These are phyloP conservation scores for Endogone sp. DNA, from an alignment of 192 early-diverging fungal species.

Conservation along the genomic window DNA sequence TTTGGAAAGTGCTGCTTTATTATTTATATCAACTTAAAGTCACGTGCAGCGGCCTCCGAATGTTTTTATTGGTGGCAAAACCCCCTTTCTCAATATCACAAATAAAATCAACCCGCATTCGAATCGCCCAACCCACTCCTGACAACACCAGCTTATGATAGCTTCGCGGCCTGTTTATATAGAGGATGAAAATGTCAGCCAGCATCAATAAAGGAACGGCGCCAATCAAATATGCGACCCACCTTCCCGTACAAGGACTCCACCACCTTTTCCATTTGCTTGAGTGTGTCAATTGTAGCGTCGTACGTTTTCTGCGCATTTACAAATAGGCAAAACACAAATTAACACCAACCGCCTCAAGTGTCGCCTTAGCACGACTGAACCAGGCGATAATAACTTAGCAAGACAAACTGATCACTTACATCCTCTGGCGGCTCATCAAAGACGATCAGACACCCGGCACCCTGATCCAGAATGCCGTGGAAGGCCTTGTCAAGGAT, in stretches of 20 bases:
- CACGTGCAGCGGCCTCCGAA: not conserved
- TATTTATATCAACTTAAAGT: not conserved
- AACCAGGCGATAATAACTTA: no score
- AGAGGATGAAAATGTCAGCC: not conserved
- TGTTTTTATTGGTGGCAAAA: not conserved
- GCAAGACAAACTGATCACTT: no score
- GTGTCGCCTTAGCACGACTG: no score
- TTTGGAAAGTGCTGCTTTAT: not conserved
- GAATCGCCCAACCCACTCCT: not conserved
- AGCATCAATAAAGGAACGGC: not conserved
- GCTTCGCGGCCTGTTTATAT: not conserved
- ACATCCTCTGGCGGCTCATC: conserved; percentile 85
- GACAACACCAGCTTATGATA: not conserved
- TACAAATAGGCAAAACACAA: not conserved
- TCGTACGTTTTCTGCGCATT: conserved; percentile 81
- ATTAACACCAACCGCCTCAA: not conserved
- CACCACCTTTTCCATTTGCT: conserved; percentile 94
- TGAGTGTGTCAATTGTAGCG: conserved; percentile 90
- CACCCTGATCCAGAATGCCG: conserved; percentile 97
- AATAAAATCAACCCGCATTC: not conserved
- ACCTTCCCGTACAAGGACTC: conserved; percentile 94
- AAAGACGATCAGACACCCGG: conserved; percentile 92
- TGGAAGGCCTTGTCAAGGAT: conserved; percentile 95
- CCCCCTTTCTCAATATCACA: not conserved
- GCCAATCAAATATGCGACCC: not conserved